Evolutionary conservation across 305 asterid species (phyloP).

Genomic region (Fraxinus velutina): DNA sequence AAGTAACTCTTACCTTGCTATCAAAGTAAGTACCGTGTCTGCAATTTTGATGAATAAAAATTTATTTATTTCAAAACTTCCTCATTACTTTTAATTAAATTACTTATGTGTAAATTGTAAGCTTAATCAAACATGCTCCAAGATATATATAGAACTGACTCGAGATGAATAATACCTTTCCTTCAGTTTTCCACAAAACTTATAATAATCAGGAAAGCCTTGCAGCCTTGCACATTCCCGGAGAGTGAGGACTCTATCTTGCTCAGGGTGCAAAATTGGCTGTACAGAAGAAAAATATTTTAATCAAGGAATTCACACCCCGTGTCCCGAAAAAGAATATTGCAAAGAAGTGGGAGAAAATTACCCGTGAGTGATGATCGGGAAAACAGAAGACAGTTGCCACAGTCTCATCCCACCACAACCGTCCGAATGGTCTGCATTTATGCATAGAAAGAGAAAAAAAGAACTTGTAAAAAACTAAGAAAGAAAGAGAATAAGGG

Average conservation of each 20-base stretch:
- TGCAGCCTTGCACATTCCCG: conserved; percentile 87
- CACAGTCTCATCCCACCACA: conserved; percentile 93
- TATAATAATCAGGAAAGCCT: conserved; percentile 82
- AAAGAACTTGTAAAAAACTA: conserved; percentile 1
- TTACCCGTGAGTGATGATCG: conserved; percentile 47
- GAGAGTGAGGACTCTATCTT: conserved; percentile 66
- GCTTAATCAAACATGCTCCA: background rate
- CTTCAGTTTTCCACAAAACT: conserved; percentile 56
- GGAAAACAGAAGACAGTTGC: conserved; percentile 73
- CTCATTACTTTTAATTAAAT: background rate
- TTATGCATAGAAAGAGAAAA: conserved; percentile 11
- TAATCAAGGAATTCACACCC: background rate
- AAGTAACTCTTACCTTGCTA: background rate
- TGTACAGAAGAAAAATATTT: conserved; percentile 23
- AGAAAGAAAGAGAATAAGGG: conserved; percentile 4
- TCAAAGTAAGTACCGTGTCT: background rate
- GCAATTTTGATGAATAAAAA: background rate
- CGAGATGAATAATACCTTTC: conserved; percentile 43
- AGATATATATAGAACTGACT: background rate
- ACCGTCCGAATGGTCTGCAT: conserved; percentile 62
- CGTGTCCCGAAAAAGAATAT: background rate
- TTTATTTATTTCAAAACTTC: background rate
- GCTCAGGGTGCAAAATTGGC: conserved; percentile 76
- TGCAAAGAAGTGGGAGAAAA: conserved; percentile 20
- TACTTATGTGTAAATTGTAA: background rate